Conservation (phyloP, 2,329 filamentous ascomycete genomes). For the Arthrobotrys iridis region DNA sequence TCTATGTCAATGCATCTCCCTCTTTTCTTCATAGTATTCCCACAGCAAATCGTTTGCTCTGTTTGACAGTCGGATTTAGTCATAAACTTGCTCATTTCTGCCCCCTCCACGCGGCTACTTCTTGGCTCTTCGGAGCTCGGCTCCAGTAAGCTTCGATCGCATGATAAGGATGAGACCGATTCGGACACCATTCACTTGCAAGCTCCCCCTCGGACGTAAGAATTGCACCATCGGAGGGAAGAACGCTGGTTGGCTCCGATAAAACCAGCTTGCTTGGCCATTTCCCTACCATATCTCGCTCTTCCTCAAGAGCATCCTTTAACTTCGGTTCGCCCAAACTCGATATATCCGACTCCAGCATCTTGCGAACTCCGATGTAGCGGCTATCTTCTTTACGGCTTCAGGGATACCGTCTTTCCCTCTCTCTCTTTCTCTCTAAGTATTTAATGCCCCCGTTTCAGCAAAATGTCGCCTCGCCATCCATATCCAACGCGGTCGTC, state of each 20-base stretch:
- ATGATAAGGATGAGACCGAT: constrained; percentile 42
- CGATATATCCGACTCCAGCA: constrained; percentile 11
- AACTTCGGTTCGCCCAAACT: not conserved
- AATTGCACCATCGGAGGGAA: constrained; percentile 1
- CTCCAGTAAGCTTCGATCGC: constrained; percentile 16
- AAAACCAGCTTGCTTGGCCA: not conserved
- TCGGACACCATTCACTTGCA: constrained; percentile 26
- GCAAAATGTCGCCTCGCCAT: constrained; percentile 26
- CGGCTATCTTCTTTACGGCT: not conserved
- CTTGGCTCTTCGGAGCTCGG: constrained; percentile 45
- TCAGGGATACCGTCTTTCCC: not conserved
- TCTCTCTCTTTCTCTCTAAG: not conserved
- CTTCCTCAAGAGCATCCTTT: not conserved
- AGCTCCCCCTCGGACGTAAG: constrained; percentile 26
- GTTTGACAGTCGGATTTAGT: constrained; percentile 31
- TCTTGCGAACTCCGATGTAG: constrained; percentile 14
- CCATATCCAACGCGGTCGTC: constrained; percentile 10
- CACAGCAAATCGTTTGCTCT: not conserved
- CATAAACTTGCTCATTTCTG: not conserved
- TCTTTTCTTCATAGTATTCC: not conserved
- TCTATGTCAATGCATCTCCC: constrained; percentile 1
- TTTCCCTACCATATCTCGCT: not conserved
- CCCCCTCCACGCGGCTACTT: constrained; percentile 27
- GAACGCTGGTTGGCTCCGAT: not conserved
- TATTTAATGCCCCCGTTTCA: constrained; percentile 1